A percentile compares a stretch with the other conserved stretches of the same genome.
phyloP scores from a whole-genome alignment of 2,329 filamentous ascomycete species.

The Fusarium sp. region DNA sequence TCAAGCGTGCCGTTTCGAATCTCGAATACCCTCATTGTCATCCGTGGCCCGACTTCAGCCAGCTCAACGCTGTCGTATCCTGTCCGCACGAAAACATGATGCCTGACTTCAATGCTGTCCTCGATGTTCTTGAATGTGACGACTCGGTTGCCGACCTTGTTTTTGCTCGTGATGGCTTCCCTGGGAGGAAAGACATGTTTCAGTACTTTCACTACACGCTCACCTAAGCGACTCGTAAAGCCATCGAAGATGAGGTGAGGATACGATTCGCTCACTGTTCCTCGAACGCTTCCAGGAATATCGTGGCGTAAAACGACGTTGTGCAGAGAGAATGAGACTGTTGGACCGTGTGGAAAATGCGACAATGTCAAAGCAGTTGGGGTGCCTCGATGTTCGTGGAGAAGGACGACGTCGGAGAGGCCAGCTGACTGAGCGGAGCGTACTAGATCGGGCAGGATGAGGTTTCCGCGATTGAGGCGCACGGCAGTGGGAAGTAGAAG shows the following conservation, averaged over 20 bases:
- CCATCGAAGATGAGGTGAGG: slow-evolving; percentile 96
- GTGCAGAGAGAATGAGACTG: slow-evolving; percentile 80
- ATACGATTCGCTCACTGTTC: slow-evolving; percentile 91
- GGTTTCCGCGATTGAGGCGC: slow-evolving; percentile 88
- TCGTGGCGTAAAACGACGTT: slow-evolving; percentile 94
- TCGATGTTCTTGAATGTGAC: slow-evolving; percentile 96
- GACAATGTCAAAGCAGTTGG: slow-evolving; percentile 89
- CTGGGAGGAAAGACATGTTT: slow-evolving; percentile 95
- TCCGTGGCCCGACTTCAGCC: slow-evolving; percentile 88
- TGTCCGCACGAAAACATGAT: slow-evolving; percentile 88
- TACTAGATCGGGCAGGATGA: slow-evolving; percentile 87
- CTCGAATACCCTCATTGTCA: slow-evolving; percentile 98
- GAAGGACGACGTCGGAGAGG: slow-evolving; percentile 83
- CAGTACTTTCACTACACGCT: slow-evolving; percentile 85
- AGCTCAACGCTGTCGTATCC: slow-evolving; percentile 89
- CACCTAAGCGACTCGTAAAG: slow-evolving; percentile 82
- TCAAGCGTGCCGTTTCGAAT: slow-evolving; percentile 91
- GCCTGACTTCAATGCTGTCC: slow-evolving; percentile 88
- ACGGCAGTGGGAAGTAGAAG: slow-evolving; percentile 86
- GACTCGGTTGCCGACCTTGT: slow-evolving; percentile 85
- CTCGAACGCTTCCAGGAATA: slow-evolving; percentile 86
- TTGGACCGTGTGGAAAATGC: slow-evolving; percentile 89
- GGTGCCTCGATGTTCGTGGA: slow-evolving; percentile 92
- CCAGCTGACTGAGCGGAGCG: slow-evolving; percentile 81
- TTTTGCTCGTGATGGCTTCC: slow-evolving; percentile 74